phyloP scores from a whole-genome alignment of 768 basidiomycete genomes.

The Trametes punicea region DNA sequence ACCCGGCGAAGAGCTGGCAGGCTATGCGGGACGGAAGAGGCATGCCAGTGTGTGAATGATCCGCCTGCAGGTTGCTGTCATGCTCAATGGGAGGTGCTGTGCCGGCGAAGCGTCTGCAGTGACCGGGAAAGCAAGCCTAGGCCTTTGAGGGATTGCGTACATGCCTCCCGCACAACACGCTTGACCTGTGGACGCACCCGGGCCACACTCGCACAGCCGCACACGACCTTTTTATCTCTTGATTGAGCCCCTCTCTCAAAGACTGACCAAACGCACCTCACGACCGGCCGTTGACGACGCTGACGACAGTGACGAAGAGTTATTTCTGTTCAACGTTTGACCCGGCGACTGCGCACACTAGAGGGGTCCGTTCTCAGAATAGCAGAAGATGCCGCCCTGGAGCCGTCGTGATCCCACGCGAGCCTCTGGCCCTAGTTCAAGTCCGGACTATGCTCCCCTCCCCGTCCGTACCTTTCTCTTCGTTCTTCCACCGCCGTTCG shows the following conservation, averaged over 20 bases:
- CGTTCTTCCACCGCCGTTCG: neutral
- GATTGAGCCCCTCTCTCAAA: neutral
- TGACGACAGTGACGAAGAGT: neutral
- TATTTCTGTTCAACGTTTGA: neutral
- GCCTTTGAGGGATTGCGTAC: too few relatives aligned
- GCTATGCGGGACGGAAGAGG: neutral
- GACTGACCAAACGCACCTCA: neutral
- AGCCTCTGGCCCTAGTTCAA: neutral
- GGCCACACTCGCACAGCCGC: too few relatives aligned
- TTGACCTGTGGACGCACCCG: too few relatives aligned
- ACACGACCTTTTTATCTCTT: neutral
- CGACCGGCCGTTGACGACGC: neutral
- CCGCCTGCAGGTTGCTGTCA: neutral
- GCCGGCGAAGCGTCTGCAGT: neutral
- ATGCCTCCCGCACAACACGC: too few relatives aligned
- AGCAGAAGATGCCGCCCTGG: slow-evolving; percentile 13
- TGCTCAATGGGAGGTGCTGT: neutral
- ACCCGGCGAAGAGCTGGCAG: too few relatives aligned
- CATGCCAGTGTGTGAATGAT: neutral
- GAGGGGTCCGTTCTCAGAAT: slow-evolving; percentile 1
- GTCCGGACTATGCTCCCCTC: neutral
- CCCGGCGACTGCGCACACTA: neutral
- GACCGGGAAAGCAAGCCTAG: too few relatives aligned
- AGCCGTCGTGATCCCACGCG: slow-evolving; percentile 5
- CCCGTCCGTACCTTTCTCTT: slow-evolving; percentile 6